Percentiles rank a stretch among this genome's conserved stretches.
Evolutionary conservation across 805 yeast genomes (phyloP).

Genomic region (Suhomyces pyralidae): DNA sequence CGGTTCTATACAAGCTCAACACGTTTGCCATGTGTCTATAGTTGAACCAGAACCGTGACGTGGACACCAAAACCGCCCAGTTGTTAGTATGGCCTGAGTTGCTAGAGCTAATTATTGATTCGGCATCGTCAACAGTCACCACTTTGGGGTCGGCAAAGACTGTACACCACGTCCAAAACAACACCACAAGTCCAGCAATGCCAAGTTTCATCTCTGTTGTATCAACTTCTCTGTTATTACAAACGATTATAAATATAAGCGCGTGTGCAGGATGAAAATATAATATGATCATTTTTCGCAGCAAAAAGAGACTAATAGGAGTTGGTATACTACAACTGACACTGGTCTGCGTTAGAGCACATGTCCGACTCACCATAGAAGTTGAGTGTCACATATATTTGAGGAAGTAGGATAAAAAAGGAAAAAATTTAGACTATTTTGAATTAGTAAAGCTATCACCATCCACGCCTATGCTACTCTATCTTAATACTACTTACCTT

Average conservation of each 20-base stretch:
- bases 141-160: slow-evolving; percentile 9
- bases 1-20: slow-evolving; percentile 90
- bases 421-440: too few relatives aligned
- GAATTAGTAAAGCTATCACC: too few relatives aligned
- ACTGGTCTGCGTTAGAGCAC: too few relatives aligned
- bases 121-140: slow-evolving; percentile 19
- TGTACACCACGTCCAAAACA: not conserved
- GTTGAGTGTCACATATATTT: too few relatives aligned
- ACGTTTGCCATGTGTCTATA: slow-evolving; percentile 98
- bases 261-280: not conserved
- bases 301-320: too few relatives aligned
- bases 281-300: too few relatives aligned
- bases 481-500: too few relatives aligned
- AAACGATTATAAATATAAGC: not conserved
- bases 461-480: too few relatives aligned
- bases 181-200: not conserved
- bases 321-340: too few relatives aligned
- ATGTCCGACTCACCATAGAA: too few relatives aligned
- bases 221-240: not conserved
- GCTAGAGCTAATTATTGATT: slow-evolving; percentile 15
- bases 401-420: too few relatives aligned
- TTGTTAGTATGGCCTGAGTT: slow-evolving; percentile 57
- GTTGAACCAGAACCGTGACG: slow-evolving; percentile 97
- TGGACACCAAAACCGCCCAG: slow-evolving; percentile 89
- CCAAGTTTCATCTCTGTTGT: not conserved